Percentiles rank a stretch among this genome's conserved stretches.
These are phyloP conservation scores for Lichtheimia corymbifera DNA, from an alignment of 371 early-diverging fungal genomes.

Conservation along the genomic window DNA sequence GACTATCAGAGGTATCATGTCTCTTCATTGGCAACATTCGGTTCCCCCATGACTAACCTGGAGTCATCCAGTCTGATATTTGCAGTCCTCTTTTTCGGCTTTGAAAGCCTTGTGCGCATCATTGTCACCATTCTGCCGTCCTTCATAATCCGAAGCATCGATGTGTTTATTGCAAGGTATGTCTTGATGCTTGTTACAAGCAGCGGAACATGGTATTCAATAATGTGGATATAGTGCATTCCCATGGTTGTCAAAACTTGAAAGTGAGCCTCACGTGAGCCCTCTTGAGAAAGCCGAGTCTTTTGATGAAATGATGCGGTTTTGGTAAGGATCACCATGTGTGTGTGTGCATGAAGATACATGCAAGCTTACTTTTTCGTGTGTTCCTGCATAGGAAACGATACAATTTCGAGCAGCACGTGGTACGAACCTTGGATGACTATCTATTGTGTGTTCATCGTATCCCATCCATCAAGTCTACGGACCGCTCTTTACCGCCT, in stretches of 20 bases:
- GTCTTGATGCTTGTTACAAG: not conserved
- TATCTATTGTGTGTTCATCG: slow-evolving; percentile 89
- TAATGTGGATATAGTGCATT: slow-evolving; percentile 28
- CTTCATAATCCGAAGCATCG: slow-evolving; percentile 47
- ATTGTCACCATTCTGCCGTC: slow-evolving; percentile 66
- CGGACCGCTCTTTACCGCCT: not conserved
- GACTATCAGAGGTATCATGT: slow-evolving; percentile 47
- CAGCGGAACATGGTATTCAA: not conserved
- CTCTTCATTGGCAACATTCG: not conserved
- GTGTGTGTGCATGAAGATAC: not conserved
- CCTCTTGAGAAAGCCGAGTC: slow-evolving; percentile 61
- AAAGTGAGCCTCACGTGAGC: slow-evolving; percentile 55
- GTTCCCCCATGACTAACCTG: not conserved
- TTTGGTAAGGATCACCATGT: slow-evolving; percentile 50
- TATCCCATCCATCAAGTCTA: slow-evolving; percentile 53
- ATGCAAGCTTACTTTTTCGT: slow-evolving; percentile 3
- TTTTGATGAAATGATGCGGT: slow-evolving; percentile 67
- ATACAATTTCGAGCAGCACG: slow-evolving; percentile 83
- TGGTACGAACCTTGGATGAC: slow-evolving; percentile 86
- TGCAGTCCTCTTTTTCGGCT: slow-evolving; percentile 65
- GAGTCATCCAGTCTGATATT: slow-evolving; percentile 43
- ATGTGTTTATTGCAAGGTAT: slow-evolving; percentile 42
- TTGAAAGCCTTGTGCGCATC: slow-evolving; percentile 69
- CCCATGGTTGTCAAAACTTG: slow-evolving; percentile 54
- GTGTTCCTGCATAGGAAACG: slow-evolving; percentile 24